Percentiles rank a stretch among this genome's conserved stretches.
Conservation (phyloP, 352 stramenopile genomes). For the Pilasporangium apinafurcum region DNA sequence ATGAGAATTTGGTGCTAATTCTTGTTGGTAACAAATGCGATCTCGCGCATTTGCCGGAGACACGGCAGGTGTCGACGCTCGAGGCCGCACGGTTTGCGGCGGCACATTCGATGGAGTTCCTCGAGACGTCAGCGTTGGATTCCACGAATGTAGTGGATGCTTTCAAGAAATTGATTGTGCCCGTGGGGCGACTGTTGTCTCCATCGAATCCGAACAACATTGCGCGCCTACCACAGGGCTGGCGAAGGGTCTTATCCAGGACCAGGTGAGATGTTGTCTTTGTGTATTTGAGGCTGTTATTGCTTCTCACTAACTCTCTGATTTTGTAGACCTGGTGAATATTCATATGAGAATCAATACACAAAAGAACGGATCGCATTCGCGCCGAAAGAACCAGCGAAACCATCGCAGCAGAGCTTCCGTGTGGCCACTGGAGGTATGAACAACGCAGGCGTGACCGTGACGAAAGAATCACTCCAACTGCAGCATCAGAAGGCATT, state of each 20-base stretch:
- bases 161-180: conserved; percentile 87
- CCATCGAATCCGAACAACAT: conserved; percentile 57
- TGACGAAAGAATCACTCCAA: conserved; percentile 82
- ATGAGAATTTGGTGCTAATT: conserved; percentile 79
- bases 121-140: conserved; percentile 81
- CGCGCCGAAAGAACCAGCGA: conserved; percentile 75
- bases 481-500: conserved; percentile 80
- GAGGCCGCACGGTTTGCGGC: conserved; percentile 80
- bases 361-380: conserved; percentile 86
- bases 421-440: conserved; percentile 11
- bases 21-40: conserved; percentile 88
- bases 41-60: conserved; percentile 65
- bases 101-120: conserved; percentile 78
- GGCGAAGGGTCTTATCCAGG: conserved; percentile 75
- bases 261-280: conserved; percentile 22
- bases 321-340: conserved; percentile 58
- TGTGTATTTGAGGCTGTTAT: not conserved
- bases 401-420: conserved; percentile 84
- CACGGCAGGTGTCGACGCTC: conserved; percentile 79
- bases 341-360: conserved; percentile 88
- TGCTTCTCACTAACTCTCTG: not conserved
- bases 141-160: conserved; percentile 84
- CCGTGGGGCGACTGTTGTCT: conserved; percentile 70
- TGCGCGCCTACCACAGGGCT: conserved; percentile 54
- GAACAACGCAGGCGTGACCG: conserved; percentile 28